phyloP scores from a whole-genome alignment of 1,284 basidiomycete species.

The Lignosus rhinocerotis region DNA sequence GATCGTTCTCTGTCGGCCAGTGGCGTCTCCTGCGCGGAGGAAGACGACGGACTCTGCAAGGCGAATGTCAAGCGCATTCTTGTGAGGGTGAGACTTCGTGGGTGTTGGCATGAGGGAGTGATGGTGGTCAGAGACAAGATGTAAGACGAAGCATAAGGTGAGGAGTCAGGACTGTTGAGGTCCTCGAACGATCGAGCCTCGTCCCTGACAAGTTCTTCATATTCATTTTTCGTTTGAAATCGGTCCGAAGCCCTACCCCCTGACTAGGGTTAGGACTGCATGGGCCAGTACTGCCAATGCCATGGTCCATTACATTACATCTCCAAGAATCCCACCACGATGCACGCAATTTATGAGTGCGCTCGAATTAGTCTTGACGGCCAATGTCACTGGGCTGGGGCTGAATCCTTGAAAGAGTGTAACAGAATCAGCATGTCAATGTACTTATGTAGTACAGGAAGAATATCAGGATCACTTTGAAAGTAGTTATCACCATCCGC shows the following conservation, averaged over 20 bases:
- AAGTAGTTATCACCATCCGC: no score
- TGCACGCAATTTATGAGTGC: no score
- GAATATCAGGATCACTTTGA: no score
- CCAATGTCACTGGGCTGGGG: no score
- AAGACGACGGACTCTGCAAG: conserved; percentile 86
- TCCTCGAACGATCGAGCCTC: conserved; percentile 18
- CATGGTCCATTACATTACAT: no score
- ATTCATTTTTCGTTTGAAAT: not conserved
- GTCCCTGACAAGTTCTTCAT: not conserved
- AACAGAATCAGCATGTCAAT: no score
- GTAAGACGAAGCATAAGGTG: not conserved
- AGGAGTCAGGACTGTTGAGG: not conserved
- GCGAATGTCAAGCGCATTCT: conserved; percentile 57
- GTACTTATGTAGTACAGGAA: no score
- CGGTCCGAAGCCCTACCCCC: not conserved
- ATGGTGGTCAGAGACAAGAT: conserved; percentile 2
- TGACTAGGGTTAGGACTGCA: not conserved
- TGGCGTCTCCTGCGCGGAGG: conserved; percentile 56
- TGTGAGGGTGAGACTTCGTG: conserved; percentile 20
- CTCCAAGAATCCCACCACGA: no score
- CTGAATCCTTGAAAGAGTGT: no score
- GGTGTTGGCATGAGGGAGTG: conserved; percentile 15
- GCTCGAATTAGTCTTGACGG: no score
- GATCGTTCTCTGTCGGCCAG: conserved; percentile 46
- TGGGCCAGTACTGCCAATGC: no score